A percentile compares a stretch with the other conserved stretches of the same genome.
These are phyloP conservation scores for Xerocomus spinulosus DNA, from an alignment of 768 basidiomycete genomes.

Conservation along the genomic window DNA sequence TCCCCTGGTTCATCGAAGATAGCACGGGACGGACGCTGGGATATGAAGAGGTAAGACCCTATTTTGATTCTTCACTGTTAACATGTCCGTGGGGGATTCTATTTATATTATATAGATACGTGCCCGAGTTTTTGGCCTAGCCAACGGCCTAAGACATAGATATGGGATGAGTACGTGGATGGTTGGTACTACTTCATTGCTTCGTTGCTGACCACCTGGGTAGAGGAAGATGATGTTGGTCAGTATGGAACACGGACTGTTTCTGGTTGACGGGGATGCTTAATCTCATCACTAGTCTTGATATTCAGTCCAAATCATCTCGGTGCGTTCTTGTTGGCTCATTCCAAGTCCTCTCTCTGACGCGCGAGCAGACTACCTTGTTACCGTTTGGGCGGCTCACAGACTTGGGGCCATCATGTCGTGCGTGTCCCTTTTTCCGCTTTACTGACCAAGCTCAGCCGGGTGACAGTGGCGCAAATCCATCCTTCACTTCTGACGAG, in stretches of 20 bases:
- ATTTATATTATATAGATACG: slow-evolving; percentile 37
- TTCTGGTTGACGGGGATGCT: neutral
- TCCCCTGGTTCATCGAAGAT: slow-evolving; percentile 42
- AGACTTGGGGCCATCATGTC: slow-evolving; percentile 53
- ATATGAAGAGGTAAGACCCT: slow-evolving; percentile 33
- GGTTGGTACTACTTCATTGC: neutral
- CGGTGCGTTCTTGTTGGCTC: slow-evolving; percentile 38
- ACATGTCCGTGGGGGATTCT: too few species aligned
- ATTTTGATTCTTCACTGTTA: too few species aligned
- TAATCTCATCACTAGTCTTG: slow-evolving; percentile 40
- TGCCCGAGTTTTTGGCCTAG: slow-evolving; percentile 33
- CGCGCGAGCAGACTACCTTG: slow-evolving; percentile 42
- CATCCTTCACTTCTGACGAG: slow-evolving; percentile 53
- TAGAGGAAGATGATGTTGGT: slow-evolving; percentile 40
- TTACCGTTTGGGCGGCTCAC: slow-evolving; percentile 54
- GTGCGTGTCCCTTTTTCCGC: slow-evolving; percentile 33
- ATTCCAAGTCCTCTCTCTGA: neutral
- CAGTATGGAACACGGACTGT: slow-evolving; percentile 6
- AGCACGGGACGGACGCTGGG: slow-evolving; percentile 33
- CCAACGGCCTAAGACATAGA: slow-evolving; percentile 34
- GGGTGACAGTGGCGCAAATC: slow-evolving; percentile 54
- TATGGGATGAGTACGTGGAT: slow-evolving; percentile 32
- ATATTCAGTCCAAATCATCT: slow-evolving; percentile 66
- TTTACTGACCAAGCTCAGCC: neutral
- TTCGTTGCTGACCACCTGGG: neutral